These are phyloP conservation scores for Naumovozyma baii DNA, from an alignment of 805 yeast genomes.

Conservation along the genomic window DNA sequence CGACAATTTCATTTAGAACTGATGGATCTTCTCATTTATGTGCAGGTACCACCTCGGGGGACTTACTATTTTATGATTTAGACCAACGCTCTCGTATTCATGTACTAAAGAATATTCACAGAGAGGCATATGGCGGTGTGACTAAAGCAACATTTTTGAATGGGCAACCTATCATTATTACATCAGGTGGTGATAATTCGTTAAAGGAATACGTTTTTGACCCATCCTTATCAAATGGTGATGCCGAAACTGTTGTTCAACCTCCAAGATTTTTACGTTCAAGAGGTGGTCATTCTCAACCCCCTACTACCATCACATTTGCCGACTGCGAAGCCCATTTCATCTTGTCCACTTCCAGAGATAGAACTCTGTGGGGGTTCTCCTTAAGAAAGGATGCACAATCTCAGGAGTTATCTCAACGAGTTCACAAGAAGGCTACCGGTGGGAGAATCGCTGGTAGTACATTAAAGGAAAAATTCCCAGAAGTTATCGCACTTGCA, in stretches of 20 bases:
- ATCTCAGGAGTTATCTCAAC: conserved; percentile 85
- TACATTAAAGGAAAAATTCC: conserved; percentile 56
- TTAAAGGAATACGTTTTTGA: conserved; percentile 89
- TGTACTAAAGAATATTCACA: conserved; percentile 61
- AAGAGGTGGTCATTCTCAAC: conserved; percentile 95
- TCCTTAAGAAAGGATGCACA: conserved; percentile 94
- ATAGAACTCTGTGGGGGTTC: conserved; percentile 80
- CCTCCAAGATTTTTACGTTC: conserved; percentile 90
- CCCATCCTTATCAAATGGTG: conserved; percentile 61
- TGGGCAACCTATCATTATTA: conserved; percentile 85
- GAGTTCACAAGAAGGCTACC: conserved; percentile 38
- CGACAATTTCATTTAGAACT: conserved; percentile 75
- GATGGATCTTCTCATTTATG: conserved; percentile 82
- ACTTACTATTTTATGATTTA: conserved; percentile 76
- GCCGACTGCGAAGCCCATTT: conserved; percentile 77
- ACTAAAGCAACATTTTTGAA: conserved; percentile 64
- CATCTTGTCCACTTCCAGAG: conserved; percentile 77
- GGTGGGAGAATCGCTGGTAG: conserved; percentile 51
- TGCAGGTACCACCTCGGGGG: conserved; percentile 71
- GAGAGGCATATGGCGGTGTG: conserved; percentile 67
- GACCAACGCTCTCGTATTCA: conserved; percentile 66
- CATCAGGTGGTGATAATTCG: conserved; percentile 85
- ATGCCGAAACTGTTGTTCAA: conserved; percentile 47
- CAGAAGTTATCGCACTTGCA: conserved; percentile 64
- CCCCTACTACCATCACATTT: conserved; percentile 68